phyloP scores from a whole-genome alignment of 192 early-diverging fungal genomes.

The Backusella parvicylindrica region DNA sequence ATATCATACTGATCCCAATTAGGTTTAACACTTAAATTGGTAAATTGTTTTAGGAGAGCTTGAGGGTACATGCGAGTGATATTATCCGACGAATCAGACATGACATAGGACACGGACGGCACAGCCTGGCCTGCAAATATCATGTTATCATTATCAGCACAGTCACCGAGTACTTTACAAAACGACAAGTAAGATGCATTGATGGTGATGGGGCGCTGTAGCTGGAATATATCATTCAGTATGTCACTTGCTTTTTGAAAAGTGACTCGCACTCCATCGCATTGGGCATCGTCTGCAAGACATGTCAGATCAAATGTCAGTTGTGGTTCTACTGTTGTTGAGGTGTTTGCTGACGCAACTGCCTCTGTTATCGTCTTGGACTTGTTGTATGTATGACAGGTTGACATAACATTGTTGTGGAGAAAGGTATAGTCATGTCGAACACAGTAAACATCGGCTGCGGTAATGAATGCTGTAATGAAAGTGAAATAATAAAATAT shows the following conservation, averaged over 20 bases:
- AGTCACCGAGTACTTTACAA: conserved; percentile 17
- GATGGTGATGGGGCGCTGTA: conserved; percentile 25
- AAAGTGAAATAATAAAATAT: not conserved
- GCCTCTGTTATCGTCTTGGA: not conserved
- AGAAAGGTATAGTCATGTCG: not conserved
- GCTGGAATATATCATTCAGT: conserved; percentile 18
- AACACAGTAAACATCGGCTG: not conserved
- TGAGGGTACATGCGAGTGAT: conserved; percentile 39
- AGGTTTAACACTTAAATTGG: conserved; percentile 3
- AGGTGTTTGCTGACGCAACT: not conserved
- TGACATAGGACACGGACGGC: conserved; percentile 29
- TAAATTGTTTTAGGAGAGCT: conserved; percentile 39
- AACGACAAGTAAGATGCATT: conserved; percentile 37
- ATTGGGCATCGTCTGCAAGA: conserved; percentile 5
- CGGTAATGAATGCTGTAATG: not conserved
- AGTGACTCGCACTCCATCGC: conserved; percentile 16
- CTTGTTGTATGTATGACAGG: not conserved
- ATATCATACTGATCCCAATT: conserved; percentile 34
- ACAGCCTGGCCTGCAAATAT: conserved; percentile 30
- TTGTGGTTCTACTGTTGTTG: not conserved
- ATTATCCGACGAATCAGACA: conserved; percentile 29
- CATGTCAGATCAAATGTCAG: not conserved
- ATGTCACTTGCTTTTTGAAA: conserved; percentile 26
- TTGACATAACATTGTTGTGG: not conserved
- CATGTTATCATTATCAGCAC: not conserved